Percentiles rank a stretch among this genome's conserved stretches.
phyloP scores from a whole-genome alignment of 352 stramenopile genomes.

The Phytophthora ramorum region DNA sequence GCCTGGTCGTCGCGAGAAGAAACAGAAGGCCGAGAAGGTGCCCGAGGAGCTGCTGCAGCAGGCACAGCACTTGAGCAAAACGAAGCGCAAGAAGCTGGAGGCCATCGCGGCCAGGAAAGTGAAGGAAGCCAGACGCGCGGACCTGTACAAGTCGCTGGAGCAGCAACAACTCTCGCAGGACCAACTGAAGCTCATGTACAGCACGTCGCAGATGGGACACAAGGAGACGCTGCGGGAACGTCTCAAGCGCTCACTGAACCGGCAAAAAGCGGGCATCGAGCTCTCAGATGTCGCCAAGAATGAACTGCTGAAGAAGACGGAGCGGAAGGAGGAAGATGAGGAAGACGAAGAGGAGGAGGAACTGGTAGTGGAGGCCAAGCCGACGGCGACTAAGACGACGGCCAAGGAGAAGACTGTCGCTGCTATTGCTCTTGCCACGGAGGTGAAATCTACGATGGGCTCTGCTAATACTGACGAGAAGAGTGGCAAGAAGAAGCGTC shows the following conservation, averaged over 20 bases:
- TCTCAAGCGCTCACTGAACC: constrained; percentile 80
- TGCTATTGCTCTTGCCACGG: constrained; percentile 17
- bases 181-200: constrained; percentile 79
- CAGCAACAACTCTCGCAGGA: constrained; percentile 61
- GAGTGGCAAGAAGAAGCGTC: constrained; percentile 37
- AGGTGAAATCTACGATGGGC: background rate
- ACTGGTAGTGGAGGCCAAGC: constrained; percentile 19
- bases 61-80: constrained; percentile 76
- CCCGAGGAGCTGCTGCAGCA: constrained; percentile 68
- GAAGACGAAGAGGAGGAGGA: constrained; percentile 31
- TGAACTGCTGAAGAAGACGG: constrained; percentile 66
- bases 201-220: constrained; percentile 79
- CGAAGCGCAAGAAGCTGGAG: constrained; percentile 86
- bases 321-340: constrained; percentile 19
- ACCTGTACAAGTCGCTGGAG: constrained; percentile 84
- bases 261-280: constrained; percentile 73
- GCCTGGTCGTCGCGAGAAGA: constrained; percentile 56
- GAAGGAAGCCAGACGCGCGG: constrained; percentile 76
- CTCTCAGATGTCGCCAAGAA: constrained; percentile 54
- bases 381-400: constrained; percentile 28
- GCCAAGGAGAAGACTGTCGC: constrained; percentile 23
- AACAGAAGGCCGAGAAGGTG: constrained; percentile 55
- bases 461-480: constrained; percentile 9
- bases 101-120: constrained; percentile 76
- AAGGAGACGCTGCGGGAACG: constrained; percentile 84